These are phyloP conservation scores for Pseudoturritis turrita DNA, from an alignment of 345 rosid species.

Conservation along the genomic window DNA sequence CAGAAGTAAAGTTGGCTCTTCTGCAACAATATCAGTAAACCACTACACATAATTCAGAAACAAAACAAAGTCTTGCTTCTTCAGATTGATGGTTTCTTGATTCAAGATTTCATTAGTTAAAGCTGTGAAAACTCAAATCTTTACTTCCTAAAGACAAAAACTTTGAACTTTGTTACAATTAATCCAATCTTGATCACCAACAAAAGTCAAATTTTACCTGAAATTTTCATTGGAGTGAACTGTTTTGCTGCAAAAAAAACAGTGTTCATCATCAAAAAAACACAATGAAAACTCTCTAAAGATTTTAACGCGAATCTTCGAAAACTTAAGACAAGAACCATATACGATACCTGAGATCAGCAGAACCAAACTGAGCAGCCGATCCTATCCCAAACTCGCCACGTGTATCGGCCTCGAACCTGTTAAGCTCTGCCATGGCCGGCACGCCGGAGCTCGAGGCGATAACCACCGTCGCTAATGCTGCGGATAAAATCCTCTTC, in stretches of 20 bases:
- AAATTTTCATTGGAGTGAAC: conserved; percentile 76
- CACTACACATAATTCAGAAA: not conserved
- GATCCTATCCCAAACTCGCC: conserved; percentile 94
- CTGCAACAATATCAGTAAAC: conserved; percentile 43
- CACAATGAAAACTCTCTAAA: not conserved
- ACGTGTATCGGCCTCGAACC: conserved; percentile 73
- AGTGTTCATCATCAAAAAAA: not conserved
- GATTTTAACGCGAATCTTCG: too few species aligned
- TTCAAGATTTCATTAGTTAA: not conserved
- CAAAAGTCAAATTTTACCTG: conserved; percentile 38
- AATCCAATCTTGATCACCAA: not conserved
- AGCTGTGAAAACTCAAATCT: not conserved
- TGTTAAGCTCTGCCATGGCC: conserved; percentile 80
- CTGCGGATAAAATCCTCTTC: conserved; percentile 54
- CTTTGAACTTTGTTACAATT: not conserved
- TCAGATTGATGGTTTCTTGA: not conserved
- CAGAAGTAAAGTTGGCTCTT: conserved; percentile 94
- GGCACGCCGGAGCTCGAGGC: conserved; percentile 47
- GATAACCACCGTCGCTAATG: conserved; percentile 54
- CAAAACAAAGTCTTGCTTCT: not conserved
- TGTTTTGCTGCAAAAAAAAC: conserved; percentile 60
- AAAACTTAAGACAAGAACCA: not conserved
- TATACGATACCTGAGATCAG: conserved; percentile 58
- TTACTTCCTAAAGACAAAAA: not conserved
- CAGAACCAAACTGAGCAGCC: conserved; percentile 88